Conservation (phyloP, 148 eudicot species). For the Amaranthus hypochondriacus region DNA sequence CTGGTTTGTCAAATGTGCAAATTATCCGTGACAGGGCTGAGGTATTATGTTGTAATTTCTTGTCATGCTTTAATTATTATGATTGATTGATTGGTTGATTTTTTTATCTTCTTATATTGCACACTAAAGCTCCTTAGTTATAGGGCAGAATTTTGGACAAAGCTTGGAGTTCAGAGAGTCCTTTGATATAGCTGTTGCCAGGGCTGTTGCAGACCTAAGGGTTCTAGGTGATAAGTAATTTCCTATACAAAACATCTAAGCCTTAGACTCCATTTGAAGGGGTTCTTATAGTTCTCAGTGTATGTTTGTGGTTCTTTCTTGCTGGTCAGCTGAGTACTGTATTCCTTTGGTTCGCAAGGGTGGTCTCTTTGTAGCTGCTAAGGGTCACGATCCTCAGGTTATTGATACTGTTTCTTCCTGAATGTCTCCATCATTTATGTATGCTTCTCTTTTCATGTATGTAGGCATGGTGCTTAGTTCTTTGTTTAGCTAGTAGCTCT, state of each 20-base stretch:
- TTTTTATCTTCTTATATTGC: conserved; percentile 11
- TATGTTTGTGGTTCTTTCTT: conserved; percentile 19
- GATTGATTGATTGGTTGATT: not conserved
- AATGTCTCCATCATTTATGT: not conserved
- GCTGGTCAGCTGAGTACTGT: conserved; percentile 73
- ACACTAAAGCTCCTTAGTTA: conserved; percentile 22
- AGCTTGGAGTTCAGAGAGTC: conserved; percentile 55
- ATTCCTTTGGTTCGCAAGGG: conserved; percentile 92
- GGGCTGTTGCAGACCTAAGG: conserved; percentile 97
- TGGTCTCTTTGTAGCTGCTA: conserved; percentile 92
- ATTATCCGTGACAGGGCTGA: conserved; percentile 87
- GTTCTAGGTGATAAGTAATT: conserved; percentile 45
- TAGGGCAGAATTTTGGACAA: conserved; percentile 81
- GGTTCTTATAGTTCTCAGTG: conserved; percentile 11
- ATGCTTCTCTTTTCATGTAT: not conserved
- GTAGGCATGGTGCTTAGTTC: not conserved
- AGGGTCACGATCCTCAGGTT: conserved; percentile 92
- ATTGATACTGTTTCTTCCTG: not conserved
- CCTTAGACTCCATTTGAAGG: not conserved
- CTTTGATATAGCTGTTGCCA: conserved; percentile 84
- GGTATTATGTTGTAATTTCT: conserved; percentile 35
- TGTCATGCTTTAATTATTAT: not conserved
- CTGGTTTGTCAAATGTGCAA: conserved; percentile 65
- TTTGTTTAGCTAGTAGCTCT: not conserved
- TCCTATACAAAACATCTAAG: not conserved